phyloP scores from a whole-genome alignment of 164 flowering plant genomes.

The Vitis labrusca region DNA sequence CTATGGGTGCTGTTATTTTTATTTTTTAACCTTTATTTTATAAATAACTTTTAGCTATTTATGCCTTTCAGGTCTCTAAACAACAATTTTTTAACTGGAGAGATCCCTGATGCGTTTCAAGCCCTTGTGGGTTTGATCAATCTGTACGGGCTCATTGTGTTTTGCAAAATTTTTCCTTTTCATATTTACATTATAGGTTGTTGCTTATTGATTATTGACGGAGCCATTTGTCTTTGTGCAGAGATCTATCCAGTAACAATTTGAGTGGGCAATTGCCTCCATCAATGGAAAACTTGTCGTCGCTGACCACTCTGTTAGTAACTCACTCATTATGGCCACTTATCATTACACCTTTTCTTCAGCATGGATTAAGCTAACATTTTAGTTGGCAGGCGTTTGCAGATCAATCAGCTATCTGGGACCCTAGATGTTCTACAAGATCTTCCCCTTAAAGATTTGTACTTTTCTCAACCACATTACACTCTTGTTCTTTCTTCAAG shows the following conservation, averaged over 20 bases:
- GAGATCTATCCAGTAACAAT: conserved; percentile 81
- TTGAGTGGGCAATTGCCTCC: conserved; percentile 77
- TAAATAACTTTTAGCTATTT: not conserved
- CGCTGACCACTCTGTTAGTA: conserved; percentile 73
- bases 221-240: conserved; percentile 34
- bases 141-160: conserved; percentile 45
- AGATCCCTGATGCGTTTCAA: conserved; percentile 70
- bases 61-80: conserved; percentile 65
- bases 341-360: not conserved
- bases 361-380: not conserved
- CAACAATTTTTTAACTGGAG: conserved; percentile 61
- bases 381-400: conserved; percentile 65
- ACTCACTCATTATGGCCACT: not conserved
- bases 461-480: conserved; percentile 26
- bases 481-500: not conserved
- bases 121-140: conserved; percentile 53
- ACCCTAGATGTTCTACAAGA: conserved; percentile 85
- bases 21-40: not conserved
- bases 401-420: conserved; percentile 85
- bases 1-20: not conserved
- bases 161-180: not conserved
- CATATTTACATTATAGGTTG: conserved; percentile 4
- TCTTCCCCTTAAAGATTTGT: conserved; percentile 78
- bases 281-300: conserved; percentile 47
- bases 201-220: conserved; percentile 6